Evolutionary conservation across 225 moss, liverwort and hornwort species (phyloP).

Genomic region (Polytrichum commune): DNA sequence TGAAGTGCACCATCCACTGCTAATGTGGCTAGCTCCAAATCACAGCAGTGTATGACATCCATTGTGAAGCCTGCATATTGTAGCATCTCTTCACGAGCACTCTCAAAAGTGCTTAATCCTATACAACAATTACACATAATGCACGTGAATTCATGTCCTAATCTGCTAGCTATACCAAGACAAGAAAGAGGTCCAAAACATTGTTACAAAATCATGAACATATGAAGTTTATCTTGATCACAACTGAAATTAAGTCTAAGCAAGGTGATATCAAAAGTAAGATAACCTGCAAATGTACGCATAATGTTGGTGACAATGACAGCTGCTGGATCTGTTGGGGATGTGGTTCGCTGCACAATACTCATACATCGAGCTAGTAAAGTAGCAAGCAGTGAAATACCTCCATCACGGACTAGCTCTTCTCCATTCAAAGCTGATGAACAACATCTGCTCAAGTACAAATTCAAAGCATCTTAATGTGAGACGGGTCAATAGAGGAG

Average conservation of each 20-base stretch:
- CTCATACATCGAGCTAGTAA: slow-evolving; percentile 89
- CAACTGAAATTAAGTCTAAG: too few relatives aligned
- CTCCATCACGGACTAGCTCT: slow-evolving; percentile 90
- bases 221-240: too few relatives aligned
- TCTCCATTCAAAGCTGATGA: slow-evolving; percentile 92
- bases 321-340: slow-evolving; percentile 75
- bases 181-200: too few relatives aligned
- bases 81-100: slow-evolving; percentile 80
- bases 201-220: too few relatives aligned
- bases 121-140: slow-evolving; percentile 1
- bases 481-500: too few relatives aligned
- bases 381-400: slow-evolving; percentile 72
- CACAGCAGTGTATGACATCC: slow-evolving; percentile 90
- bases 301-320: slow-evolving; percentile 87
- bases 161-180: too few relatives aligned
- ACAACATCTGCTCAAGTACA: slow-evolving; percentile 52
- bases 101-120: slow-evolving; percentile 82
- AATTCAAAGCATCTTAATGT: background rate
- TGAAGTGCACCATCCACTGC: slow-evolving; percentile 91
- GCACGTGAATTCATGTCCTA: too few relatives aligned
- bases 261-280: background rate
- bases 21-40: slow-evolving; percentile 73
- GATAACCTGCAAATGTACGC: slow-evolving; percentile 78
- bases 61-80: slow-evolving; percentile 78
- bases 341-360: slow-evolving; percentile 79